Base-by-base conservation (phyloP, 208 protist genomes). In the Herpetomonas muscarum region DNA sequence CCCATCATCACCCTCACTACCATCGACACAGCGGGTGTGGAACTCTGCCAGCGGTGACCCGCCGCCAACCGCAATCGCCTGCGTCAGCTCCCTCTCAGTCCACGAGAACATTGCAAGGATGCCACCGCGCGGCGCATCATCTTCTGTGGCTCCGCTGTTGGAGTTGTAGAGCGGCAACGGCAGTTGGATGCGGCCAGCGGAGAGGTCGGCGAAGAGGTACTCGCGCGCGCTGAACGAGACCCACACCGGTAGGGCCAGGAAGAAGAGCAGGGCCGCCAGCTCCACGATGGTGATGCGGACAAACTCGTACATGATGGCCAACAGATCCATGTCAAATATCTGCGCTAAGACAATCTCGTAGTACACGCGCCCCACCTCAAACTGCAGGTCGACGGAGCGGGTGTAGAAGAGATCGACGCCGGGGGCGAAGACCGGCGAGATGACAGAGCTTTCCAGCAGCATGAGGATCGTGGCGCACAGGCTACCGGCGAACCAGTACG, bases 361-460 rank as follows among this genome's bases (percentile, higher is more conserved):
- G 54, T 86, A 86, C 24, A 53, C 55, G 1, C 53, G 19, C 31
- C 78, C 69, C 7, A 64, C 32, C 28, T 85, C 81, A 62, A 79
- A 67, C 42, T 68, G 66, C 1, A 74, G 46, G 65, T 90, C 76
- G 36, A 87, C 64, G 69, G 75, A 81, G 58, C 81, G 79, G 39
- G 88, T 60, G 55, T 85, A 86, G 58, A 82, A 90, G 6, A 93
- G 63, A 24, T 93, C 81, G 2, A 93, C 85, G n/a, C 85, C 85
- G 51, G 78, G 77, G 22, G 81, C 79, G 65, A 93, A 93, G 34
- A 93, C 59, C 24, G 73, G 64, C 15, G 73, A 50, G 45, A 89
- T 75, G 5, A 90, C 61, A 0, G 28, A 70, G 31, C 64, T 32
- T 58, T 90, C 82, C 26, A 84, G 62, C n/a, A 64, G 55, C 46